Conservation (phyloP, 257 asterid species). For the Solanum ossicruentum region DNA sequence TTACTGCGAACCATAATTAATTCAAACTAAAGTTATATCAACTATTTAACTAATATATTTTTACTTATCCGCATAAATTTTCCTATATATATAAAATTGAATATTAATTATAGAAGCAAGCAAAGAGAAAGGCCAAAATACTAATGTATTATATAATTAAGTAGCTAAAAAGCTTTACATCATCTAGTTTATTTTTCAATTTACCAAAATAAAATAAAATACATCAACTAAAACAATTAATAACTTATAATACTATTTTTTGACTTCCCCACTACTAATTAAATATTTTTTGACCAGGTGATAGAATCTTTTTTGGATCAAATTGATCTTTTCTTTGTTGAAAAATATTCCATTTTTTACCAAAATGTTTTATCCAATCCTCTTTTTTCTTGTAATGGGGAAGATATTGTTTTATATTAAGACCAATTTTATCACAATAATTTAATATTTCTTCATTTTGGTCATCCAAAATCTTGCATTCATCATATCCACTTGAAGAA, state of each 20-base stretch:
- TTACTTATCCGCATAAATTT: too few relatives aligned
- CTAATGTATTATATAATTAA: neutral
- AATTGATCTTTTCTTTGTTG: constrained; percentile 19
- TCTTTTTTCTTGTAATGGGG: constrained; percentile 29
- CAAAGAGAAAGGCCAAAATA: too few relatives aligned
- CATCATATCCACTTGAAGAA: constrained; percentile 16
- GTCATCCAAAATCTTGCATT: constrained; percentile 1
- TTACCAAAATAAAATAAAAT: neutral
- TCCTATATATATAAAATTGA: too few relatives aligned
- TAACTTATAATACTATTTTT: neutral
- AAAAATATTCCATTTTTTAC: constrained; percentile 35
- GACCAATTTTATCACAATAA: constrained; percentile 21
- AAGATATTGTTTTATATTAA: constrained; percentile 34
- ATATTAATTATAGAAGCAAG: too few relatives aligned
- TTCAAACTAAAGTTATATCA: too few relatives aligned
- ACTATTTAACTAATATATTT: too few relatives aligned
- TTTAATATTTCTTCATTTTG: constrained; percentile 22
- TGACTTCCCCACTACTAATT: neutral
- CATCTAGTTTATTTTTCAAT: neutral
- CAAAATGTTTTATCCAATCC: constrained; percentile 43
- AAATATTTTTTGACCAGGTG: constrained; percentile 35
- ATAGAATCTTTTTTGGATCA: constrained; percentile 39
- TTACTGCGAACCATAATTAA: too few relatives aligned
- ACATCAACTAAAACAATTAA: neutral
- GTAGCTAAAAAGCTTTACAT: neutral